Percentiles rank a stretch among this genome's conserved stretches.
Evolutionary conservation across 805 yeast genomes (phyloP).

Genomic region (Kuraishia borneana): DNA sequence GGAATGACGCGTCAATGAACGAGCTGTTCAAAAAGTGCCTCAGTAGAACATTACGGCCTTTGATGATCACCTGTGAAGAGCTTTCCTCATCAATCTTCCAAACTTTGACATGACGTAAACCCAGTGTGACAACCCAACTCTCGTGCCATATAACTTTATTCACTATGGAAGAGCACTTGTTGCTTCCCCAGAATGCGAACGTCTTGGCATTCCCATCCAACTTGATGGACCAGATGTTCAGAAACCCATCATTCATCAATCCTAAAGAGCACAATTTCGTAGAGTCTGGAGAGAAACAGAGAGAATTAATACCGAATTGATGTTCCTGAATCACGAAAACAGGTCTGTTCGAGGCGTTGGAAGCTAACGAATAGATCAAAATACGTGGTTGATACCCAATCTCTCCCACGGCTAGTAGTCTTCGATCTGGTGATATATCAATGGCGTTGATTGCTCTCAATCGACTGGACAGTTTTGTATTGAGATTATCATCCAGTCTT

Average conservation of each 20-base stretch:
- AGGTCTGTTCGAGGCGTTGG: conserved; percentile 35
- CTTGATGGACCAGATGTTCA: conserved; percentile 43
- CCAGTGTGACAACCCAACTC: conserved; percentile 38
- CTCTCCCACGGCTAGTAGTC: conserved; percentile 58
- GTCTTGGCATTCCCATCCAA: conserved; percentile 10
- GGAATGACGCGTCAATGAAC: conserved; percentile 29
- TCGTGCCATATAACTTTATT: conserved; percentile 46
- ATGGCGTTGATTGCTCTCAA: conserved; percentile 45
- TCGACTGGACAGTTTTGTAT: conserved; percentile 17
- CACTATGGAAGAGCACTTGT: conserved; percentile 52
- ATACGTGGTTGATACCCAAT: conserved; percentile 60
- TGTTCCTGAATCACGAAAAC: conserved; percentile 49
- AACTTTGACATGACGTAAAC: conserved; percentile 47
- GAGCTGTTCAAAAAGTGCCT: conserved; percentile 36
- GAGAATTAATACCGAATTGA: conserved; percentile 45
- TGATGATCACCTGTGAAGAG: conserved; percentile 20
- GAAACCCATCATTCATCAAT: conserved; percentile 54
- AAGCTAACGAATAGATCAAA: conserved; percentile 44
- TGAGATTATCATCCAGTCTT: conserved; percentile 8
- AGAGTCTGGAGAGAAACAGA: conserved; percentile 51
- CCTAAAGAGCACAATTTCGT: conserved; percentile 50
- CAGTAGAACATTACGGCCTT: conserved; percentile 50
- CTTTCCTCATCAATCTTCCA: conserved; percentile 35
- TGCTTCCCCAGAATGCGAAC: conserved; percentile 33
- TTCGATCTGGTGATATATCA: conserved; percentile 45